Percentiles rank a stretch among this genome's conserved stretches.
These are phyloP conservation scores for Aspergillus calidoustus DNA, from an alignment of 2,329 filamentous ascomycete species.

Conservation along the genomic window DNA sequence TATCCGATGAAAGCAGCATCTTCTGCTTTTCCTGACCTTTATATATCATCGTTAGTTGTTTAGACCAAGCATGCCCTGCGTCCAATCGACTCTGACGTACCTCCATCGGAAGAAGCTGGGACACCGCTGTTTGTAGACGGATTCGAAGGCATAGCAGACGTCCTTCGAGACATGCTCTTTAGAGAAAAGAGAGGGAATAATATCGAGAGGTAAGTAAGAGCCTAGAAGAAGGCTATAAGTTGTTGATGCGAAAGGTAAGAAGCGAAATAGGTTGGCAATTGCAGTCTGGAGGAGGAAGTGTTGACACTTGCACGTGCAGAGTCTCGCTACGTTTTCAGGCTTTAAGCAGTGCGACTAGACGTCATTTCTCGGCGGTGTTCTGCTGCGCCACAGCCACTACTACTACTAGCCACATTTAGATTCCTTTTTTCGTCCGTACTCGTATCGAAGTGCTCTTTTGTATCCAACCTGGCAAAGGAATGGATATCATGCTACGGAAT, in stretches of 20 bases:
- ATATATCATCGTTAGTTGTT: slow-evolving; percentile 18
- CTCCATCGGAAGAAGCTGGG: slow-evolving; percentile 37
- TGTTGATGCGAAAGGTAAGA: slow-evolving; percentile 7
- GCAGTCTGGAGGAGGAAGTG: slow-evolving; percentile 33
- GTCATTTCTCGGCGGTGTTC: slow-evolving; percentile 41
- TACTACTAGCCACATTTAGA: slow-evolving; percentile 1
- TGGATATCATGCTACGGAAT: slow-evolving; percentile 29
- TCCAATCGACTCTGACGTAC: slow-evolving; percentile 31
- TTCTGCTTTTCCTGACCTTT: slow-evolving; percentile 56
- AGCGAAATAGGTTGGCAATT: slow-evolving; percentile 24
- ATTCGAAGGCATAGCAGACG: slow-evolving; percentile 40
- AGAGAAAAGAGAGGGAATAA: slow-evolving; percentile 18
- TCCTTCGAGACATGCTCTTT: slow-evolving; percentile 46
- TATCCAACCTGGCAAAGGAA: background rate
- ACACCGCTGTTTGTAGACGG: slow-evolving; percentile 34
- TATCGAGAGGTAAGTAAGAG: background rate
- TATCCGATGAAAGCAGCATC: slow-evolving; percentile 52
- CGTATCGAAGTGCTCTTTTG: background rate
- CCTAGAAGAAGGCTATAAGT: slow-evolving; percentile 3
- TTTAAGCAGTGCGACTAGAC: slow-evolving; percentile 30
- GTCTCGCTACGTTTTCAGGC: slow-evolving; percentile 26
- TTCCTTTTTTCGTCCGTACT: background rate
- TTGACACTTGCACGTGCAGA: slow-evolving; percentile 40
- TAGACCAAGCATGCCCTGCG: background rate
- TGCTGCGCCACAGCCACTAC: slow-evolving; percentile 31